Conservation (phyloP, 495 filamentous ascomycete genomes). For the Xylona heveae region DNA sequence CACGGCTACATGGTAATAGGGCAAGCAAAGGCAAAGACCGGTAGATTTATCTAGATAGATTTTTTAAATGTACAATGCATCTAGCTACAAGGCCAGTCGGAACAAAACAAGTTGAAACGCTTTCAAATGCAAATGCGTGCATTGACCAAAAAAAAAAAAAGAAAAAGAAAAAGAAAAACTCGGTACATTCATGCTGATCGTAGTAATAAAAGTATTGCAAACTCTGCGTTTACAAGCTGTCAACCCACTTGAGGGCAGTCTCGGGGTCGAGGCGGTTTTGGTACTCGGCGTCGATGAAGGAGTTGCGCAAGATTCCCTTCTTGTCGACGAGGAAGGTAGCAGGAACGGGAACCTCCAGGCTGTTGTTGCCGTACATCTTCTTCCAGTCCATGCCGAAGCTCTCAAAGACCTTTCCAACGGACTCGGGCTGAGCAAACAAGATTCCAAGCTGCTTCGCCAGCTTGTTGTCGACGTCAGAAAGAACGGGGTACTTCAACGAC, state of each 20-base stretch:
- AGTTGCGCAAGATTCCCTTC: constrained; percentile 15
- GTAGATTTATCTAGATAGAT: too few species aligned
- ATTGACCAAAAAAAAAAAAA: too few species aligned
- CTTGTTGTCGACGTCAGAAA: constrained; percentile 18
- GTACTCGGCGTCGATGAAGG: constrained; percentile 16
- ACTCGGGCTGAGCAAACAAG: constrained; percentile 11
- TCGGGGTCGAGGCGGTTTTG: constrained; percentile 14
- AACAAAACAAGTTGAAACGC: too few species aligned
- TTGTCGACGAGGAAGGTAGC: constrained; percentile 16
- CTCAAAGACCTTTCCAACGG: constrained; percentile 10
- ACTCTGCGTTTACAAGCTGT: constrained; percentile 17
- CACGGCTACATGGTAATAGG: too few species aligned
- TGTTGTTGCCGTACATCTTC: constrained; percentile 13
- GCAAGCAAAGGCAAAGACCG: too few species aligned
- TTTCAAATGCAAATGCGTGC: too few species aligned
- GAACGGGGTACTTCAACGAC: constrained; percentile 16
- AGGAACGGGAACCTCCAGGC: constrained; percentile 15
- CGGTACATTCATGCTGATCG: too few species aligned
- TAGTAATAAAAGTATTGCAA: too few species aligned
- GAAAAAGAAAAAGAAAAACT: too few species aligned
- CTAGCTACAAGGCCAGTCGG: too few species aligned
- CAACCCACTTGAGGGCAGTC: constrained; percentile 15
- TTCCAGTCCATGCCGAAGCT: constrained; percentile 9
- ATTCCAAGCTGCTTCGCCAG: constrained; percentile 17
- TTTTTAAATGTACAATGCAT: too few species aligned